phyloP scores from a whole-genome alignment of 2,329 filamentous ascomycete genomes.

The Colletotrichum godetiae region DNA sequence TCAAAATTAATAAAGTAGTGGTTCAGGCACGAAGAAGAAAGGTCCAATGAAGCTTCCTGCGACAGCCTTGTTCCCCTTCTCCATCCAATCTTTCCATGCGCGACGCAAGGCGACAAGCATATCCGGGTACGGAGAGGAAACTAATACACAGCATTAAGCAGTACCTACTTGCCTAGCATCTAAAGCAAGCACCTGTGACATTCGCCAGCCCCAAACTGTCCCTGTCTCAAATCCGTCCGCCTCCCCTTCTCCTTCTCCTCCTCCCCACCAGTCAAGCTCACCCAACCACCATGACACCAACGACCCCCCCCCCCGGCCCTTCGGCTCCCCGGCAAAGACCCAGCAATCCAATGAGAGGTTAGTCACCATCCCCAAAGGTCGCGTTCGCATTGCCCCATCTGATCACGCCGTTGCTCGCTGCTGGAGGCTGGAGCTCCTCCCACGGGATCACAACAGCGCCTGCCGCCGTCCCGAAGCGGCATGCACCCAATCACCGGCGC shows the following conservation, averaged over 20 bases:
- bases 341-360: background rate
- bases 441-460: background rate
- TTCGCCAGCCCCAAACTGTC: slow-evolving; percentile 21
- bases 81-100: background rate
- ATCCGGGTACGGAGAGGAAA: background rate
- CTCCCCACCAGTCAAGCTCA: background rate
- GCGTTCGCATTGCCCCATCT: background rate
- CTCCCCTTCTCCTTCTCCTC: background rate
- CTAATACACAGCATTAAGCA: slow-evolving; percentile 18
- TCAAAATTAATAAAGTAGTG: too few species aligned
- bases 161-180: background rate
- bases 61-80: background rate
- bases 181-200: background rate
- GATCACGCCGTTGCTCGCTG: background rate
- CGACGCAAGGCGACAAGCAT: background rate
- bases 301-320: background rate
- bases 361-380: background rate
- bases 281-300: too few species aligned
- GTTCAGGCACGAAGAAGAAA: too few species aligned
- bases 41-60: background rate
- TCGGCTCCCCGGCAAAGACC: background rate
- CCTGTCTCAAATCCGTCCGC: slow-evolving; percentile 25
- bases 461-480: too few species aligned
- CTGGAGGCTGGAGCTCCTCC: background rate
- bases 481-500: background rate